Base-by-base conservation (phyloP, 139 green algal species). In the Ulvella scutata region DNA sequence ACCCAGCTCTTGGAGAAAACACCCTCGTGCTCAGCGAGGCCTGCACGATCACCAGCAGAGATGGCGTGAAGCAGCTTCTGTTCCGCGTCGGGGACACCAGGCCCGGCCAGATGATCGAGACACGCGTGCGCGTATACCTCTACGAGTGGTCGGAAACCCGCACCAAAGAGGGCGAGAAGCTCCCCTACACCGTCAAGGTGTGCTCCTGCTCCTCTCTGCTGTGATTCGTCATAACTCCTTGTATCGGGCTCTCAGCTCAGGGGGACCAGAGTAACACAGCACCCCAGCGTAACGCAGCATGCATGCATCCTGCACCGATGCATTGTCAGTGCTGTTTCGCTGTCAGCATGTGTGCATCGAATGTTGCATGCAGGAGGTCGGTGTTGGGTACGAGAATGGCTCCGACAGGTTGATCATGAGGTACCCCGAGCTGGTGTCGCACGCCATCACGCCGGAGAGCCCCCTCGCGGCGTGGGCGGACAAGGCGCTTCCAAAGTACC, bases 11-110 rank as follows among this genome's bases (percentile, higher is more conserved):
- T 72, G 74, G 78, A 1, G 85, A 92, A n/a, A 94, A 94, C 85
- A 94, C 89, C 2, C 80, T 96, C 51, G 82, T 86, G 39, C 76
- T 96, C 43, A 83, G 75, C 4, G 85, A 91, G 43, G 74, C 83
- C 33, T 37, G 73, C 39, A 67, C 59, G 4, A 76, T 74, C 9
- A 72, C 72, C 2, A 26, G 43, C 17, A 26, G 74, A 7, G 44
- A 81, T 29, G 78, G 79, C n/a, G n/a, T 76, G 33, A 61, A 73
- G 28, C 72, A 61, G 40, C 82, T 89, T 72, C 82, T 85, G 80
- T 67, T 79, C 38, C 40, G 87, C 72, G 37, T 89, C 17, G 86
- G 87, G 10, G 87, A 93, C 78, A 89, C 87, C 0, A 90, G 88
- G 73, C 88, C 89, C 17, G 23, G 39, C 28, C 90, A 95, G 74